Evolutionary conservation across 345 rosid species (phyloP), one percentile per base, ranked within the genome.

Genomic region (Excoecaria agallocha): DNA sequence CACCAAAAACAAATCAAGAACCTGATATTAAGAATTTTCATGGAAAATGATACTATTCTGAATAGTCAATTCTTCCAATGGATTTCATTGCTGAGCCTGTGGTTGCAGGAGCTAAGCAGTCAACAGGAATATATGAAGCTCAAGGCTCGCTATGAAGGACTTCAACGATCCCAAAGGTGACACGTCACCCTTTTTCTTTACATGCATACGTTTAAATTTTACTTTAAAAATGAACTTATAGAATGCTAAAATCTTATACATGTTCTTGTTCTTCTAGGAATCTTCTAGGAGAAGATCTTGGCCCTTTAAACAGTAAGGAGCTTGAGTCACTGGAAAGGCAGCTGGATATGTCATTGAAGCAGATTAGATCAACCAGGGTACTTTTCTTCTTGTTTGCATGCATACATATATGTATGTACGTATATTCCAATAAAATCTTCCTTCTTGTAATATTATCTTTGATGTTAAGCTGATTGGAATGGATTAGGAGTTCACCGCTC

Each of bases 321-420:
- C 93, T 94, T 66, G 98, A 94, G 82, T 85, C 96, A 7, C 93
- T 94, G 22, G 98, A 94, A 80, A 92, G 92, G 86, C 98, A 94
- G 83, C 95, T 94, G 22, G 98, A 94, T 82, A 79, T 89, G 77
- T 94, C 97, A 20, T 60, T 94, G 86, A 94, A 89, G 86, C 97
- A 89, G 82, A 94, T 92, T 76, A 81, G 97, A 84, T 93, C 91
- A 71, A 91, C 91, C 8, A 67, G 95, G 85, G 98, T 94, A 91
- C 30, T 19, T 73, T 71, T 22, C 46, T 61, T 48, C 6, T 38
- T 52, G 3, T 15, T 24, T 46, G 30, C 30, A 30, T 30, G 30
- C 30, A 30, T 30, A 30, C 30, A 30, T 30, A 30, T 30, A 30
- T 30, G 30, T 30, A 30, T 30, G 30, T 30, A 30, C 2, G 30